These are phyloP conservation scores for Naematelia aurantialba DNA, from an alignment of 768 basidiomycete species.

Conservation along the genomic window DNA sequence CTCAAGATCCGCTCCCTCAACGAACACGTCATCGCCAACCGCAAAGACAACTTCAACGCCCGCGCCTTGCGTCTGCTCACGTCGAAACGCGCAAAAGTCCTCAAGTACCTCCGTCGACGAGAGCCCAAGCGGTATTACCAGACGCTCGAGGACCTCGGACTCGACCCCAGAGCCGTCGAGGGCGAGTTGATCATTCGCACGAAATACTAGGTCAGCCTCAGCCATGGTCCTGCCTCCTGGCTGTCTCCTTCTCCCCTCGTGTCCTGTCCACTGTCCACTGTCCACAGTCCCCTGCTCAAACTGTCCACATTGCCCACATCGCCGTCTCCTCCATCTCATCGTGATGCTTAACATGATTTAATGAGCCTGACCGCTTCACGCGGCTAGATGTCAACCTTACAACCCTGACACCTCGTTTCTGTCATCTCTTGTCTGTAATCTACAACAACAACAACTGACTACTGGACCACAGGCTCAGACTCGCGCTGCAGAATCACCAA, in stretches of 20 bases:
- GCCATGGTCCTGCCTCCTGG: too few relatives aligned
- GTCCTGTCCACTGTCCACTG: neutral
- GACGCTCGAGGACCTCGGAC: slow-evolving; percentile 66
- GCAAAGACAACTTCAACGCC: slow-evolving; percentile 70
- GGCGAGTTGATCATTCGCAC: slow-evolving; percentile 65
- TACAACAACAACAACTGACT: slow-evolving; percentile 1
- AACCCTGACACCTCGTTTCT: slow-evolving; percentile 7
- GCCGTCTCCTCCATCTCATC: slow-evolving; percentile 1
- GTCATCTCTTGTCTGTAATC: neutral
- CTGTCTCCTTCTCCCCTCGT: neutral
- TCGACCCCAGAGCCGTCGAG: slow-evolving; percentile 77
- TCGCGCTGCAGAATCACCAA: slow-evolving; percentile 25
- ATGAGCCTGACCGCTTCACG: slow-evolving; percentile 43
- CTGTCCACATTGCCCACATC: neutral
- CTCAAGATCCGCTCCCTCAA: slow-evolving; percentile 78
- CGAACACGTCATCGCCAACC: slow-evolving; percentile 61
- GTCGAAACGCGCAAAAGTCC: slow-evolving; percentile 74
- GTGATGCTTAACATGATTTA: slow-evolving; percentile 47
- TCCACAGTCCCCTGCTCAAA: neutral
- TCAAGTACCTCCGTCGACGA: slow-evolving; percentile 62
- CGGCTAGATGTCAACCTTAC: slow-evolving; percentile 35
- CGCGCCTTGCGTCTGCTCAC: slow-evolving; percentile 72
- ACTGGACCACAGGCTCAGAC: slow-evolving; percentile 5
- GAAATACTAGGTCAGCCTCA: slow-evolving; percentile 3
- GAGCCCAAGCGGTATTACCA: slow-evolving; percentile 54